Percentiles rank a stretch among this genome's conserved stretches.
phyloP scores from a whole-genome alignment of 768 basidiomycete species.

The Trametes meyenii region DNA sequence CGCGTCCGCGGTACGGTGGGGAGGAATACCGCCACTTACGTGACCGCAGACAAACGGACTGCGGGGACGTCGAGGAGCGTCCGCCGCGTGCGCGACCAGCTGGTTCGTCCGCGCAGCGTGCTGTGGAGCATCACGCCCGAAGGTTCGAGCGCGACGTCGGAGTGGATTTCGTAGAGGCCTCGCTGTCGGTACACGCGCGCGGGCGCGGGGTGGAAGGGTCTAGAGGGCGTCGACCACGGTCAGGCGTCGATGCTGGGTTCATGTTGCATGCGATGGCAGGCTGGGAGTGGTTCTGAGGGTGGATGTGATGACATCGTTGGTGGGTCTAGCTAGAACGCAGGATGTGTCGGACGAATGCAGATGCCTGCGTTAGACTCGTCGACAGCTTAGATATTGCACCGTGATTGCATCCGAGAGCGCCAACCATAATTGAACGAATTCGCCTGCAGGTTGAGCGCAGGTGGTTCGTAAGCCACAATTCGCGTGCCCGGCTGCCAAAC shows the following conservation, averaged over 20 bases:
- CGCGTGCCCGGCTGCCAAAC: no score
- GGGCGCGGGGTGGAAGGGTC: no score
- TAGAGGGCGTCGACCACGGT: no score
- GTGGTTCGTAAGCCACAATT: no score
- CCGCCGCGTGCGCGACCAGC: not conserved
- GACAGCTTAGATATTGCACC: no score
- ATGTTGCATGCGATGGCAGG: not conserved
- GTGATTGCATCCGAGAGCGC: no score
- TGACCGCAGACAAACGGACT: not conserved
- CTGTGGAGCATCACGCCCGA: not conserved
- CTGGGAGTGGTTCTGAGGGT: no score
- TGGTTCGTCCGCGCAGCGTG: not conserved
- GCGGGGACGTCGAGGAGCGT: not conserved
- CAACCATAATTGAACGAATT: no score
- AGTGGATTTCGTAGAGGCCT: not conserved
- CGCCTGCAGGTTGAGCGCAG: no score
- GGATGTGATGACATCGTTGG: slow-evolving; percentile 4
- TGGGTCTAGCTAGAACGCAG: slow-evolving; percentile 1
- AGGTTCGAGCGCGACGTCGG: not conserved
- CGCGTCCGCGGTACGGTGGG: no score
- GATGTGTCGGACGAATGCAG: not conserved
- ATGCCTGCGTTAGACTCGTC: no score
- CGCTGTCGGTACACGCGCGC: not conserved
- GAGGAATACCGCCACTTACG: no score
- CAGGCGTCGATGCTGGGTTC: not conserved